Evolutionary conservation across 345 rosid species (phyloP), one percentile per base, ranked within the genome.

Genomic region (Sonneratia alba): DNA sequence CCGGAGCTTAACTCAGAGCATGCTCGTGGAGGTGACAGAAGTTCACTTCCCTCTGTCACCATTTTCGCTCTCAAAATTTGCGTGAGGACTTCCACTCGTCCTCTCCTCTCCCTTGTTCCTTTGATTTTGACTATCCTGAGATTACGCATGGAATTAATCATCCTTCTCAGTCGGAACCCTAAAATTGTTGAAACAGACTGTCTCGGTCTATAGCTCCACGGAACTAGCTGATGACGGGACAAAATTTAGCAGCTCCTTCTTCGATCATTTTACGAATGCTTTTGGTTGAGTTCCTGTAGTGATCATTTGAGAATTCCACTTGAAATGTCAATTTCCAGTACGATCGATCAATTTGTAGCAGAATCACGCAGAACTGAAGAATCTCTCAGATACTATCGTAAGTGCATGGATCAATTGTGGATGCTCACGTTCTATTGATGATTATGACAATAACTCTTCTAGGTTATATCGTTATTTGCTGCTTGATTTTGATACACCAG

Each of bases 21-120:
- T 77, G 66, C 55, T 68, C 37, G 61, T 34, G 1, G 76, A 77
- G 79, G 76, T 73, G 48, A 47, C 45, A 21, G 2, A 19, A 27
- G 14, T 49, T 27, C 37, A 22, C 6, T 19, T 70, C 55, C 12
- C 19, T 27, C 43, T 7, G 2, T 21, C 5, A n/a, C 27, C n/a
- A 10, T 3, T 19, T 19, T 43, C 16, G 7, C 42, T 75, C 16
- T 68, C 68, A 61, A 37, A 22, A 4, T 7, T 57, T 8, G 34
- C 34, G 7, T 10, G n/a, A 32, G 6, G 32, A 57, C 59, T 9
- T 47, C 51, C 15, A 10, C 4, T 14, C 16, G 51, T 47, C 11
- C 14, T 14, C 2, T 14, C 32, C 32, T 27, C 32, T 27, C 34
- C 12, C 0, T n/a, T 57, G 14, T n/a, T n/a, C 13, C n/a, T 57